Base-by-base conservation (phyloP, 1,139 yeast species). In the Lipomyces yarrowii region DNA sequence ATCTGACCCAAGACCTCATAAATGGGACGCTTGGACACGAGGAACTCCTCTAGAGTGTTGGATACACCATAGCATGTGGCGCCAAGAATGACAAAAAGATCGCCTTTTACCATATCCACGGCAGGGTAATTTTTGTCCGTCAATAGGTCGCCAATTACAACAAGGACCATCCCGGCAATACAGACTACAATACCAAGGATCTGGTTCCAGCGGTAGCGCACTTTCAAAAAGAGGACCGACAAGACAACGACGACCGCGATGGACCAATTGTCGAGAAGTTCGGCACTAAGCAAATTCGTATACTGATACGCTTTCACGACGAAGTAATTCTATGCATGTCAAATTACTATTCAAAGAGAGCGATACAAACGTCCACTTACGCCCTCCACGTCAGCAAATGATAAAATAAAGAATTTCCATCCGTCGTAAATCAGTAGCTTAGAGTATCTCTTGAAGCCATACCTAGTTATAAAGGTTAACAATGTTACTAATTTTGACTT, bases 171-270 rank as follows among this genome's bases (percentile, higher is more conserved):
- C 30, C 83, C 83, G 26, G 78, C 82, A 63, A 81, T 75, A 65
- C 83, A 78, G 51, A 79, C 76, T 1, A 76, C 69, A 48, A 80
- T 78, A 56, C 83, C 83, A n/a, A 75, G 55, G 51, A 79, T 69
- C 73, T 81, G 82, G 53, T 81, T 74, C 83, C 83, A 81, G 73
- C 80, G 81, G 73, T 81, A 81, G 32, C 82, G 73, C 35, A 81
- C 83, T 69, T 78, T 78, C 64, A 81, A 73, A 62, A 81, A 77
- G 57, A 77, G 60, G 63, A 80, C 80, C 54, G 82, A 78, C 64
- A 81, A 71, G 58, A 79, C 68, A 3, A 81, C 81, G 15, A 80
- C 83, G 37, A 80, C 81, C 3, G 79, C 82, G 68, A 81, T 80
- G 26, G 84, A 80, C 72, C 80, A 80, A 65, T 79, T 80, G 69